phyloP scores from a whole-genome alignment of 257 asterid species.

The Nyctanthes arbortristis region DNA sequence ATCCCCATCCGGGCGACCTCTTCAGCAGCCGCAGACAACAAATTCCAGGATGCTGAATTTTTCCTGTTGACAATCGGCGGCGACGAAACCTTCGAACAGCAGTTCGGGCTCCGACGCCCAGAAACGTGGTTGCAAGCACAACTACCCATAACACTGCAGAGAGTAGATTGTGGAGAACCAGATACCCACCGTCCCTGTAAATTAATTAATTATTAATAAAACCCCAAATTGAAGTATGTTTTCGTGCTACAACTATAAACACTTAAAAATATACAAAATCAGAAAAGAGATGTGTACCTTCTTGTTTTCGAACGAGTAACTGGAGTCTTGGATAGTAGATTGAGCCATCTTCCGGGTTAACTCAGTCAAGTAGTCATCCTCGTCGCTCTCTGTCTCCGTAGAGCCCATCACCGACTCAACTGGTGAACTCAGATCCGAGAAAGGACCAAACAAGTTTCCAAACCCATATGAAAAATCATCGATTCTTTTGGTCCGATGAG shows the following conservation, averaged over 20 bases:
- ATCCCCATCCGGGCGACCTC: constrained; percentile 59
- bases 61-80: constrained; percentile 18
- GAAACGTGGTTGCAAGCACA: constrained; percentile 22
- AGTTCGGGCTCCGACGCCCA: constrained; percentile 27
- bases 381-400: constrained; percentile 41
- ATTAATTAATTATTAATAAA: not conserved
- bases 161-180: constrained; percentile 49
- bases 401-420: constrained; percentile 36
- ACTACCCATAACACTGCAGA: constrained; percentile 17
- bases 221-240: not conserved
- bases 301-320: constrained; percentile 11
- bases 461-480: constrained; percentile 13
- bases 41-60: constrained; percentile 18
- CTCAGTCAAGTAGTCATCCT: constrained; percentile 34
- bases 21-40: constrained; percentile 50
- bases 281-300: constrained; percentile 18
- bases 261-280: not conserved
- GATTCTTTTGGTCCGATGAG: constrained; percentile 3
- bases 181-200: constrained; percentile 31
- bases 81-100: constrained; percentile 25
- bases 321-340: constrained; percentile 25
- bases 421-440: constrained; percentile 40
- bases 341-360: constrained; percentile 29
- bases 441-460: constrained; percentile 12
- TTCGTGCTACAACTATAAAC: not conserved